These are phyloP conservation scores for Erodium chrysanthum DNA, from an alignment of 441 rosid species.

Conservation along the genomic window DNA sequence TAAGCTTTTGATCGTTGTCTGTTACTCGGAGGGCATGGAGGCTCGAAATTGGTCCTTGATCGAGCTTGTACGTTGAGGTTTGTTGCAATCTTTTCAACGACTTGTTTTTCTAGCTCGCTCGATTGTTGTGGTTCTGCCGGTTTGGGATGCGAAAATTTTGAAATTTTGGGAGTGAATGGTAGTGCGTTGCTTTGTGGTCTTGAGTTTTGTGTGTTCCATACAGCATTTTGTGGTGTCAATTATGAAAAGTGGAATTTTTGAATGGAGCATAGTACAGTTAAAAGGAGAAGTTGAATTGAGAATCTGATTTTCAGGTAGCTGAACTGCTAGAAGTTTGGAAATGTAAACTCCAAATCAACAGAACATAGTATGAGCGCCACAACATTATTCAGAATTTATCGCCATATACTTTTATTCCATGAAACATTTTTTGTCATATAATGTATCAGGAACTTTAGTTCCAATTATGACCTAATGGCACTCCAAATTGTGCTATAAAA, in stretches of 20 bases:
- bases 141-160: not conserved
- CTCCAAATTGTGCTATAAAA: not conserved
- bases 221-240: not conserved
- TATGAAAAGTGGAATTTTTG: conserved; percentile 5
- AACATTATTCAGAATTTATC: not conserved
- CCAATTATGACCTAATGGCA: not conserved
- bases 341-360: not conserved
- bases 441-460: not conserved
- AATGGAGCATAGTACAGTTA: not conserved
- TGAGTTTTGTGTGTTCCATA: not conserved
- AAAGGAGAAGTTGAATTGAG: not conserved
- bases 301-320: conserved; percentile 1
- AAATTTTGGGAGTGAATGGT: no score
- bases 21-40: not conserved
- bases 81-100: not conserved
- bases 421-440: not conserved
- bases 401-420: no score
- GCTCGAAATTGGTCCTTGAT: conserved; percentile 1
- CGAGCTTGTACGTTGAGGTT: not conserved
- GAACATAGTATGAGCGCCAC: not conserved
- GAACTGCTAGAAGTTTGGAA: not conserved
- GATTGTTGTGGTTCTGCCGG: not conserved
- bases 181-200: not conserved
- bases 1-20: not conserved
- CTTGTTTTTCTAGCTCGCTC: not conserved